These are phyloP conservation scores for Hygrophorus pudorinus DNA, from an alignment of 768 basidiomycete genomes.

Conservation along the genomic window DNA sequence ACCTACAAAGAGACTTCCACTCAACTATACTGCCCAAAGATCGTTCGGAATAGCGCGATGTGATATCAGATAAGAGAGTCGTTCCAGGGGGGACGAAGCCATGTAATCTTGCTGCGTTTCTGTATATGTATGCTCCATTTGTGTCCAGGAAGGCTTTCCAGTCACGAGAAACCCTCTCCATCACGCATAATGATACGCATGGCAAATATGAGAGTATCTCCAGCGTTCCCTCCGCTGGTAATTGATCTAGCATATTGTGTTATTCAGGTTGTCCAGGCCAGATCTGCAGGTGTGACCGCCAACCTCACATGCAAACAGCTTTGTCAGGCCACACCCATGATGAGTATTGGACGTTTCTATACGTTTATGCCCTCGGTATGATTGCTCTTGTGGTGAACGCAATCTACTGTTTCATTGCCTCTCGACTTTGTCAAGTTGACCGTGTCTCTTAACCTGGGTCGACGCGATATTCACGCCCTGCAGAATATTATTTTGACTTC, in stretches of 20 bases:
- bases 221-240: constrained; percentile 54
- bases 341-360: too few relatives aligned
- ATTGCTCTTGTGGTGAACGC: too few relatives aligned
- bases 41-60: constrained; percentile 20
- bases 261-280: too few relatives aligned
- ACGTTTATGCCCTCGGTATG: too few relatives aligned
- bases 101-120: constrained; percentile 43
- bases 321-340: too few relatives aligned
- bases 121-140: constrained; percentile 48
- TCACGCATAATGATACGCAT: constrained; percentile 27
- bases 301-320: too few relatives aligned
- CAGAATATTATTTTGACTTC: too few relatives aligned
- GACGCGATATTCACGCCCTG: too few relatives aligned
- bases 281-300: too few relatives aligned
- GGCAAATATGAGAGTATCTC: constrained; percentile 40
- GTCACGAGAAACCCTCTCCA: constrained; percentile 28
- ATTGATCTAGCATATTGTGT: constrained; percentile 29
- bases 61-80: constrained; percentile 20
- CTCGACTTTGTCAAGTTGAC: too few relatives aligned
- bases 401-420: too few relatives aligned
- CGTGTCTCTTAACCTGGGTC: too few relatives aligned
- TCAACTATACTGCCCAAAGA: constrained; percentile 26
- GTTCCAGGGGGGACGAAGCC: constrained; percentile 27
- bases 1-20: constrained; percentile 60
- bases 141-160: constrained; percentile 37